Percentiles rank a stretch among this genome's conserved stretches.
Evolutionary conservation across 176 grass and related monocot genomes (phyloP).

Genomic region (Secale cereale): DNA sequence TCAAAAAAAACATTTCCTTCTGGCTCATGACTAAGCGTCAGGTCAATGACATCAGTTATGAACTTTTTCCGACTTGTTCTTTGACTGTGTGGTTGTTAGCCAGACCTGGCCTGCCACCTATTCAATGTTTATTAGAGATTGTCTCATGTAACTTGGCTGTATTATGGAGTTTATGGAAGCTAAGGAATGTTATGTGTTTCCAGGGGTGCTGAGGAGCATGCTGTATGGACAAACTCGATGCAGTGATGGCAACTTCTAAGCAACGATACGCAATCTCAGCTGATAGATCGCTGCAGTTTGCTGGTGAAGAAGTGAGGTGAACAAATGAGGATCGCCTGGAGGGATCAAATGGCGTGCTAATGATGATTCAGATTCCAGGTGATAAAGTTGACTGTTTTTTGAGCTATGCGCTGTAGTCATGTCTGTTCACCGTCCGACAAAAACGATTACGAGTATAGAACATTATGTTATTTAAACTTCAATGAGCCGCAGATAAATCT

Average conservation of each 20-base stretch:
- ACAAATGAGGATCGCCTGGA: background rate
- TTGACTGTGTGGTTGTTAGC: background rate
- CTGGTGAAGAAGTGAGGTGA: background rate
- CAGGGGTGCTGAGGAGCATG: background rate
- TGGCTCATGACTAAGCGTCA: background rate
- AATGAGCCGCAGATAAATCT: background rate
- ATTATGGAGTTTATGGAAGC: background rate
- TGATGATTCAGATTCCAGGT: background rate
- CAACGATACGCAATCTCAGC: background rate
- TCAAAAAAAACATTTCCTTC: background rate
- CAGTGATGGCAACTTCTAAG: background rate
- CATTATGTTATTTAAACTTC: conserved; percentile 3
- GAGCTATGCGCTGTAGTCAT: background rate
- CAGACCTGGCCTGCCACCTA: background rate
- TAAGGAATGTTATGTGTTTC: background rate
- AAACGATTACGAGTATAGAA: background rate
- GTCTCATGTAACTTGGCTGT: background rate
- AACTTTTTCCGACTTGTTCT: background rate
- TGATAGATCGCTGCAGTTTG: background rate
- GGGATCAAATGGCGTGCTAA: background rate
- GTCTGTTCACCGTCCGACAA: background rate
- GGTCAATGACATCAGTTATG: background rate
- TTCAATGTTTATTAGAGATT: background rate
- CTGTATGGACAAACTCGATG: background rate
- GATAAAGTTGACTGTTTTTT: background rate